These are phyloP conservation scores for Biscogniauxia mediterranea DNA, from an alignment of 2,329 filamentous ascomycete genomes.

Conservation along the genomic window DNA sequence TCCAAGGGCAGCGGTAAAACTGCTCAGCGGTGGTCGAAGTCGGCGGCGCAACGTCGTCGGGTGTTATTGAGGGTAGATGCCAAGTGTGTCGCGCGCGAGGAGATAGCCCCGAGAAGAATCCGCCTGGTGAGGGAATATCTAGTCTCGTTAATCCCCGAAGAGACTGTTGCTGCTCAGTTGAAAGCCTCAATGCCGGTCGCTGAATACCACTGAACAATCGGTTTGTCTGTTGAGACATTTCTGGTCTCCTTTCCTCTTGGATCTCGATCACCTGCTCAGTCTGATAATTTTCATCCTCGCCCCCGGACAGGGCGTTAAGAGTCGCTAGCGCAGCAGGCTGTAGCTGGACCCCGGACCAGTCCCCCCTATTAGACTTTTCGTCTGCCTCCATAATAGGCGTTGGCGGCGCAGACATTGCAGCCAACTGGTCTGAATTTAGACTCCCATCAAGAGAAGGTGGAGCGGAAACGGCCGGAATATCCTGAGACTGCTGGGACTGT, in stretches of 20 bases:
- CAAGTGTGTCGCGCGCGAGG: conserved; percentile 77
- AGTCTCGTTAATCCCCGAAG: conserved; percentile 74
- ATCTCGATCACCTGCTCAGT: conserved; percentile 55
- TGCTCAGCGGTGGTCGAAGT: conserved; percentile 89
- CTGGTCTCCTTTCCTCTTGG: conserved; percentile 41
- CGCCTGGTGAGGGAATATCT: conserved; percentile 86
- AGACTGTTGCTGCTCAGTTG: conserved; percentile 55
- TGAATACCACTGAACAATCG: conserved; percentile 47
- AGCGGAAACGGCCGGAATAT: conserved; percentile 72
- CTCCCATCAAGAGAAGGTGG: conserved; percentile 90
- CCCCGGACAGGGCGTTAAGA: conserved; percentile 68
- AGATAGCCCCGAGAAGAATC: conserved; percentile 85
- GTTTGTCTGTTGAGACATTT: conserved; percentile 53
- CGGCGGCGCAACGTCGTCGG: conserved; percentile 59
- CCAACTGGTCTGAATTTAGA: conserved; percentile 82
- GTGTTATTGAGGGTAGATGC: conserved; percentile 60
- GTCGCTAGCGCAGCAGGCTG: conserved; percentile 80
- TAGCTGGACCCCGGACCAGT: conserved; percentile 73
- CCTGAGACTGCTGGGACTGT: conserved; percentile 57
- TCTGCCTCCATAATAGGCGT: conserved; percentile 70
- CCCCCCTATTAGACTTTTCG: conserved; percentile 53
- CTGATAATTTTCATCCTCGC: conserved; percentile 59
- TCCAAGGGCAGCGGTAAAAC: conserved; percentile 87
- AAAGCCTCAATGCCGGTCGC: conserved; percentile 34
- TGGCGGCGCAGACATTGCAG: conserved; percentile 76